phyloP scores from a whole-genome alignment of 2,329 filamentous ascomycete species.

The Botryosphaeria dothidea region DNA sequence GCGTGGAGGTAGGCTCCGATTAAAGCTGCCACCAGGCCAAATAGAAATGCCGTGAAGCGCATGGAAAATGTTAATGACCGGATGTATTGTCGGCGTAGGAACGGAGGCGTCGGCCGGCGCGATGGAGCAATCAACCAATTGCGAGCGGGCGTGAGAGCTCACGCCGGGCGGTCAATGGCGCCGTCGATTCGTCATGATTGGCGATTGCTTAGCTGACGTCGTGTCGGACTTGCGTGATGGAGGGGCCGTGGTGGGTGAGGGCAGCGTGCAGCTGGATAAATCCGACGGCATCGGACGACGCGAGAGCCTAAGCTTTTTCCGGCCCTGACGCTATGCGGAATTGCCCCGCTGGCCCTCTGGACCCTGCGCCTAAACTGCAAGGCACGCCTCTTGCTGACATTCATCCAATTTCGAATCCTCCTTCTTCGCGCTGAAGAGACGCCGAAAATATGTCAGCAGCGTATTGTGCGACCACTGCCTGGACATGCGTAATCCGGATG shows the following conservation, averaged over 20 bases:
- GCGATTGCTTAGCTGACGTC: slow-evolving; percentile 10
- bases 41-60: slow-evolving; percentile 15
- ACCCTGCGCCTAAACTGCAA: not conserved
- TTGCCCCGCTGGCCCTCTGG: not conserved
- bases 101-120: not conserved
- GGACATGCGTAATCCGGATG: not conserved
- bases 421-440: not conserved
- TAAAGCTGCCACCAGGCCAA: not conserved
- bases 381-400: not conserved
- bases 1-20: not conserved
- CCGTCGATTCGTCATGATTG: not conserved
- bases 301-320: not conserved
- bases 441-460: not conserved
- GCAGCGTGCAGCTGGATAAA: slow-evolving; percentile 6
- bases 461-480: not conserved
- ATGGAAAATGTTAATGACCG: not conserved
- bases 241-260: not conserved
- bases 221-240: slow-evolving; percentile 3
- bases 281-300: slow-evolving; percentile 5
- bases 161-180: not conserved
- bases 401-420: not conserved
- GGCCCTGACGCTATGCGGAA: not conserved
- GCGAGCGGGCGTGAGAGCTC: not conserved
- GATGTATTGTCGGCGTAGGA: not conserved
- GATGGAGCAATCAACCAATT: not conserved